Conservation (phyloP, 2,329 filamentous ascomycete species). For the Kalmusia sp. region DNA sequence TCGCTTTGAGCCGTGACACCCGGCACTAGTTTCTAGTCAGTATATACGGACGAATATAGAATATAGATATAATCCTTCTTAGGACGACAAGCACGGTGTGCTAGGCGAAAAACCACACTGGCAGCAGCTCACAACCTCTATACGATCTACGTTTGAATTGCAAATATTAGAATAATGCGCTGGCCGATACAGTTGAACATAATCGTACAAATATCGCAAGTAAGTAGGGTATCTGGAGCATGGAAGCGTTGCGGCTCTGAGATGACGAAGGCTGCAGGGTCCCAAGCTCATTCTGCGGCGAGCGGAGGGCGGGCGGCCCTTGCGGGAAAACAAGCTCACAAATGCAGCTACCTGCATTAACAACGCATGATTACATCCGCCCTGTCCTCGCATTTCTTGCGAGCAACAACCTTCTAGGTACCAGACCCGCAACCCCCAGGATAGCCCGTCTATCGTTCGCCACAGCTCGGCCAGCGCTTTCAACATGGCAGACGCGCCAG, state of each 20-base stretch:
- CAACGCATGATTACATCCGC: neutral
- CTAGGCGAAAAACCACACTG: too few species aligned
- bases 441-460: neutral
- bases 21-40: too few species aligned
- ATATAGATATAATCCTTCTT: too few species aligned
- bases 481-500: constrained; percentile 30
- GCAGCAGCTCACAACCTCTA: too few species aligned
- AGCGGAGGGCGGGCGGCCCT: neutral
- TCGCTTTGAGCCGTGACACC: too few species aligned
- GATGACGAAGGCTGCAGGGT: neutral
- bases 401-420: neutral
- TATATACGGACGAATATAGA: too few species aligned
- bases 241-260: neutral
- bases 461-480: neutral
- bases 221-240: too few species aligned
- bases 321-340: neutral
- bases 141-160: too few species aligned
- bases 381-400: neutral
- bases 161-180: too few species aligned
- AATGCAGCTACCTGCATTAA: constrained; percentile 2
- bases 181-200: too few species aligned
- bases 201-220: too few species aligned
- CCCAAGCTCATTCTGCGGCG: neutral
- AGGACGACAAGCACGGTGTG: too few species aligned
- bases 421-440: neutral